Base-by-base conservation (phyloP, 1,284 basidiomycete genomes). In the Taiwanofungus camphoratus region DNA sequence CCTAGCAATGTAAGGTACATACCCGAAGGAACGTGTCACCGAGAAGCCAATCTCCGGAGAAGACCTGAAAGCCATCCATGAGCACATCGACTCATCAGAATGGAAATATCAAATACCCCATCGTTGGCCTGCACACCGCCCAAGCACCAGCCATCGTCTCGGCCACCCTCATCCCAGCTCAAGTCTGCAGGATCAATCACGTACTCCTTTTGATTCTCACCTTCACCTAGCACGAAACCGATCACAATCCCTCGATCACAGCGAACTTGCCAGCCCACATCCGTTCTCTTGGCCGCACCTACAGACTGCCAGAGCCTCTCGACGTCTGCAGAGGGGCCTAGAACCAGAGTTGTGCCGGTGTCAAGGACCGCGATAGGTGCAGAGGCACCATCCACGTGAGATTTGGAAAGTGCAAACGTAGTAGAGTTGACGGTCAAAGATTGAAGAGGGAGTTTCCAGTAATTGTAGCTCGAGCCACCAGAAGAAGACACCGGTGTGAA, bases 31-130 rank as follows among this genome's bases (percentile, higher is more conserved):
- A 81, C 15, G 69, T 65, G 46, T 76, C 76, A 12, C 77, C 77
- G 16, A 79, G 64, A 13, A 81, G 64, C 79, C 79, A 81, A 57
- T 81, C 79, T 3, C 74, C 76, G n/a, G 74, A 73, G 50, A 69
- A 70, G 29, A 81, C 71, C 71, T 79, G 49, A 30, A 38, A 12
- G 4, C 29, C 20, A 15, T 31, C 16, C 32, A 41, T 49, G 35
- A 51, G 41, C 19, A 47, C 39, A 41, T 33, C 43, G 42, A 33
- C 43, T 39, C 48, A 44, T 27, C 16, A 34, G 13, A 35, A 15
- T 31, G 21, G 15, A 37, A 33, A 20, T 23, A 26, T 33, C 27
- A 21, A 47, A 38, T 31, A 76, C 76, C 22, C 58, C 58, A 51
- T 80, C 73, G 44, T 75, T 79, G 23, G 67, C 65, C 49, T 81